Base-by-base conservation (phyloP, 2,329 filamentous ascomycete genomes). In the Verticillium nonalfalfae region DNA sequence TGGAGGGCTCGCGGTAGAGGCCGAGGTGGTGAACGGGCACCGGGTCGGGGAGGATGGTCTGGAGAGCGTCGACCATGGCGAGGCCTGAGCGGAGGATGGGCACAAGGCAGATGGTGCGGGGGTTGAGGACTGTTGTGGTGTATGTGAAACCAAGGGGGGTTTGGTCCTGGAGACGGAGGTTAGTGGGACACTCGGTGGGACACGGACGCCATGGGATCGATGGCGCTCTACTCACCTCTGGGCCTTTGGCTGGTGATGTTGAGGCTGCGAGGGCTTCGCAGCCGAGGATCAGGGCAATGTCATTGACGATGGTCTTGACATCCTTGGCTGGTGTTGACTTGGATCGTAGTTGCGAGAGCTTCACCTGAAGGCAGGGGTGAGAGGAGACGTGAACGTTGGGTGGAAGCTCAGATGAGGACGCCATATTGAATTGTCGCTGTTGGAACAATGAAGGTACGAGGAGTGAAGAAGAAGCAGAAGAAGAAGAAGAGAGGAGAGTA, bases 31-130 rank as follows among this genome's bases (percentile, higher is more conserved):
- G 93, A 66, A 97, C 85, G 7, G 93, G 89, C 36, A 94, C 90
- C 14, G 91, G 84, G 40, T 76, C 73, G 18, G 94, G 93, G 62
- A 98, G 91, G 69, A 98, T 83, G 34, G 87, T 88, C 78, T 94
- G 89, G 54, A 97, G 79, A 33, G 92, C 90, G 71, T 96, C 91
- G 54, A 96, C 85, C 93, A 98, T 97, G 73, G 87, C 91, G 50
- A 97, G 81, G 33, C 94, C 94, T 3, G 91, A 96, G 63, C 94
- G 85, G n/a, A 98, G 85, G 74, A 98, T 96, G 40, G 94, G 94
- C 2, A 98, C 89, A 59, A 98, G 83, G 59, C 89, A 93, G 67
- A 97, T 85, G 62, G 83, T 84, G 57, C 81, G 76, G 1, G 91
- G 89, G 6, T 82, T 75, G 66, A 91, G 81, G 45, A 80, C 80